Base-by-base conservation (phyloP, 768 basidiomycete genomes). In the Trametes elegans region DNA sequence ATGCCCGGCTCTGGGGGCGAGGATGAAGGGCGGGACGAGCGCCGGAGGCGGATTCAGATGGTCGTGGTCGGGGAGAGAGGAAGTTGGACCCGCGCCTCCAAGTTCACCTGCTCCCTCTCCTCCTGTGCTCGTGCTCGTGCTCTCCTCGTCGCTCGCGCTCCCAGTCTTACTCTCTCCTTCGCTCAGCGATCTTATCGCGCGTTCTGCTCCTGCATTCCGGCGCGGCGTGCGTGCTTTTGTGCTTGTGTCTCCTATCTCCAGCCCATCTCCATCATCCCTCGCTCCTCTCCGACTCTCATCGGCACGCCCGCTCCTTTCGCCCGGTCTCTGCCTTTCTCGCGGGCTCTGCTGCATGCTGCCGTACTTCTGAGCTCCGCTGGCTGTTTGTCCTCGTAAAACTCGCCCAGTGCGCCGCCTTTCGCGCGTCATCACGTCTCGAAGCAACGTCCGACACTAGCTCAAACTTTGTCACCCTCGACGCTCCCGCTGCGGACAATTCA, bases 141-240 rank as follows among this genome's bases (percentile, higher is more conserved):
- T n/a, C 7, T 3, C 29, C 18, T 28, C 19, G 29, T 10, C 14
- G 19, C 29, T n/a, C 31, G 18, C 29, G 16, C 31, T 46, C 18
- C 19, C 11, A 35, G 34, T 35, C 13, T n/a, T 35, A 5, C 34
- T 5, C 29, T 26, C 19, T 23, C 18, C 29, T 11, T 14, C 23
- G 7, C 31, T 35, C 46, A n/a, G 31, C 18, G 53, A 55, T 49
- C 47, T 43, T 55, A 55, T 56, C 34, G 47, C 40, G 35, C 26
- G 31, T 10, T 36, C 24, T 28, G 9, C 7, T 2, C 7, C 19
- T 42, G 3, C 32, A 28, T 27, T 18, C 18, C 28, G 35, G 19
- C 13, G 19, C 34, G 9, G 28, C 41, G 24, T 44, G 29, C 55
- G 24, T 23, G 35, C 42, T 38, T 29, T 35, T 29, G 32, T 34